A percentile compares a stretch with the other conserved stretches of the same genome.
phyloP scores from a whole-genome alignment of 805 yeast species.

The Pichia deserticola region DNA sequence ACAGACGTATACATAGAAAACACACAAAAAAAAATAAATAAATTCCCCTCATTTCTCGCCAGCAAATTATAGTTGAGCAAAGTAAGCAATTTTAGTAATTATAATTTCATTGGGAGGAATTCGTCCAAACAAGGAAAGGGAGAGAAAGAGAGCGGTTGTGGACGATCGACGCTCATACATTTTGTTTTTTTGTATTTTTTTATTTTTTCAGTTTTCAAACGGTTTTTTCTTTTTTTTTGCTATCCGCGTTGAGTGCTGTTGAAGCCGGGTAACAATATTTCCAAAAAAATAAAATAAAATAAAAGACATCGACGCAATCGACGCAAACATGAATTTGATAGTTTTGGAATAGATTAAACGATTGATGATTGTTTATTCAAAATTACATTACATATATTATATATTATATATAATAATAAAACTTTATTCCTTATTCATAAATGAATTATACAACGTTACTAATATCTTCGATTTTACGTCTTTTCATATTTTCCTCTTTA shows the following conservation, averaged over 20 bases:
- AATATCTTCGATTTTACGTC: constrained; percentile 3
- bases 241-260: neutral
- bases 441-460: neutral
- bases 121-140: neutral
- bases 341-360: too few relatives aligned
- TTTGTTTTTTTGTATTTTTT: too few relatives aligned
- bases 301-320: too few relatives aligned
- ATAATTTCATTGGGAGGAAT: too few relatives aligned
- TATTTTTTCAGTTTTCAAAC: too few relatives aligned
- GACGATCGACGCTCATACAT: neutral
- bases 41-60: constrained; percentile 5
- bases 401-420: too few relatives aligned
- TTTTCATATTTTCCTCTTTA: neutral
- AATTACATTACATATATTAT: too few relatives aligned
- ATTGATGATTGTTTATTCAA: too few relatives aligned
- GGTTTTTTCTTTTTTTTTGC: too few relatives aligned
- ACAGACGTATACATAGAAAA: neutral
- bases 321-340: too few relatives aligned
- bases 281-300: too few relatives aligned
- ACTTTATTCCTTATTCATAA: too few relatives aligned
- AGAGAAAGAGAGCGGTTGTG: neutral
- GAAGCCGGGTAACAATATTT: neutral
- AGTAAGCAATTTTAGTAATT: neutral
- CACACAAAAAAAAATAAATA: neutral
- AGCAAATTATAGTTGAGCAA: neutral